phyloP scores from a whole-genome alignment of 192 early-diverging fungal genomes.

The Mortierella hygrophila region DNA sequence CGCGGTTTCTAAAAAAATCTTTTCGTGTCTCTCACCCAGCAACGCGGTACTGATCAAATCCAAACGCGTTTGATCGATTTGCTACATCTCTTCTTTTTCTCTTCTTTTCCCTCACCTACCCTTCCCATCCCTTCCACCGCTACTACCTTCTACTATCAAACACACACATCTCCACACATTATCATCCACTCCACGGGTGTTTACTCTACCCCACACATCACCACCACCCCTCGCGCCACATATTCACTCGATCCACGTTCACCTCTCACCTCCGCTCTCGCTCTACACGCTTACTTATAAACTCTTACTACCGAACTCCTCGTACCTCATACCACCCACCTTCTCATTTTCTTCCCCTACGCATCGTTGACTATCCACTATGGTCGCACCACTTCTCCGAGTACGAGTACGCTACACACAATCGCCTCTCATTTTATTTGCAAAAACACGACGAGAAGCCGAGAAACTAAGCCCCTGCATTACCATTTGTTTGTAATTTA shows the following conservation, averaged over 20 bases:
- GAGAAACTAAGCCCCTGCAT: not conserved
- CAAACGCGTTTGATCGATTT: not conserved
- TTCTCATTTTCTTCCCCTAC: not conserved
- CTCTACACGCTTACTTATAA: too few relatives aligned
- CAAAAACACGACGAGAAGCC: not conserved
- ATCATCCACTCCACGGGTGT: too few relatives aligned
- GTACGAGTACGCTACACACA: slow-evolving; percentile 11
- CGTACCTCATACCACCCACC: not conserved
- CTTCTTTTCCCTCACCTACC: not conserved
- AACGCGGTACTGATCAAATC: not conserved
- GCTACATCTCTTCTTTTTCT: not conserved
- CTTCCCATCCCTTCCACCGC: not conserved
- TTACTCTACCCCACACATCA: too few relatives aligned
- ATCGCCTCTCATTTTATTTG: not conserved
- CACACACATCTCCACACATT: too few relatives aligned
- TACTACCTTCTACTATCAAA: not conserved
- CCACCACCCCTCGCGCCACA: too few relatives aligned
- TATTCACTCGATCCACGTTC: too few relatives aligned
- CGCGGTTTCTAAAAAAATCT: not conserved
- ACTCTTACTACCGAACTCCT: too few relatives aligned
- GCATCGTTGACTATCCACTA: not conserved
- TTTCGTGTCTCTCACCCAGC: not conserved
- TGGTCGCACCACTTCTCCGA: slow-evolving; percentile 30
- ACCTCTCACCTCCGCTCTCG: too few relatives aligned
- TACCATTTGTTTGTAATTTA: not conserved